These are phyloP conservation scores for Apophysomyces ossiformis DNA, from an alignment of 371 early-diverging fungal genomes.

Conservation along the genomic window DNA sequence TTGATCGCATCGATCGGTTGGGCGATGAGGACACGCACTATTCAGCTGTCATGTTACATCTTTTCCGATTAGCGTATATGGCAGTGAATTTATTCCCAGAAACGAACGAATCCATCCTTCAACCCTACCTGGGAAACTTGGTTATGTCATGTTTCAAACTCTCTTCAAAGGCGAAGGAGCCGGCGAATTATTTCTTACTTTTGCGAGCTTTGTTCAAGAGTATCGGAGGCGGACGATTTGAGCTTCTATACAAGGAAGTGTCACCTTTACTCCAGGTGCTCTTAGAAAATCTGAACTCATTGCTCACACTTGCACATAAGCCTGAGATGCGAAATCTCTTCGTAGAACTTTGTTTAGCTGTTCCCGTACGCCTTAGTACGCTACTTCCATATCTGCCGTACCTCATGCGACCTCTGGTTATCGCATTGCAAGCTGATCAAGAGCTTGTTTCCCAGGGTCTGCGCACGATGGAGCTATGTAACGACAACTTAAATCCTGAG, in stretches of 20 bases:
- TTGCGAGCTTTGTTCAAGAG: slow-evolving; percentile 93
- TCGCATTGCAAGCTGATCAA: slow-evolving; percentile 90
- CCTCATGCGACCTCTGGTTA: slow-evolving; percentile 95
- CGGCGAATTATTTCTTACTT: slow-evolving; percentile 91
- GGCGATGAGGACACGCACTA: slow-evolving; percentile 79
- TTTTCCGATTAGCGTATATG: slow-evolving; percentile 95
- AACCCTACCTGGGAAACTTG: slow-evolving; percentile 88
- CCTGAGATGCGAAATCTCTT: slow-evolving; percentile 87
- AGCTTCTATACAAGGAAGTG: slow-evolving; percentile 84
- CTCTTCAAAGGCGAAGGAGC: slow-evolving; percentile 82
- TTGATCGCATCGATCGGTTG: slow-evolving; percentile 83
- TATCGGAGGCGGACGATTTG: slow-evolving; percentile 69
- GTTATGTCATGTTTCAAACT: slow-evolving; percentile 90
- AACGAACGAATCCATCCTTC: slow-evolving; percentile 87
- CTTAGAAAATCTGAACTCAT: slow-evolving; percentile 85
- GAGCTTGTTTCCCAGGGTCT: slow-evolving; percentile 95
- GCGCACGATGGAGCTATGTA: slow-evolving; percentile 96
- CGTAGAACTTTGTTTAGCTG: slow-evolving; percentile 92
- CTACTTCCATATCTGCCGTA: slow-evolving; percentile 93
- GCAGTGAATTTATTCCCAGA: slow-evolving; percentile 93
- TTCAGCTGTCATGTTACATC: slow-evolving; percentile 83
- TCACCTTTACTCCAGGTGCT: slow-evolving; percentile 90
- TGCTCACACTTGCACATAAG: slow-evolving; percentile 81
- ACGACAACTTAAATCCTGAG: slow-evolving; percentile 97
- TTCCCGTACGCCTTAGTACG: slow-evolving; percentile 96